A percentile compares a stretch with the other conserved stretches of the same genome.
phyloP scores from a whole-genome alignment of 2,329 filamentous ascomycete genomes.

The Claviceps paspali region DNA sequence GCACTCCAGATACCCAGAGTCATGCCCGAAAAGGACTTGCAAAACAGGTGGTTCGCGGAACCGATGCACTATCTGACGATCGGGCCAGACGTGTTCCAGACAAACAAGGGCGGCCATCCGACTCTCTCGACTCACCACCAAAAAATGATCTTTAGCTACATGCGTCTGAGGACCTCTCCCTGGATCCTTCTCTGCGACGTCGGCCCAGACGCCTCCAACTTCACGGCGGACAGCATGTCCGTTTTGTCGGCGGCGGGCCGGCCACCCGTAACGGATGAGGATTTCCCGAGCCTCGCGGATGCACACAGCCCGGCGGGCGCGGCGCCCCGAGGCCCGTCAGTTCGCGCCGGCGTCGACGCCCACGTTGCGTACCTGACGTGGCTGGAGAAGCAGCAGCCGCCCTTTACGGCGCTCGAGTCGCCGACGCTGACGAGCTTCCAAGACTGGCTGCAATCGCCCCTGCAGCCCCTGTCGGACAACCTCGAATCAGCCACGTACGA shows the following conservation, averaged over 20 bases:
- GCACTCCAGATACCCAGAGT: constrained; percentile 41
- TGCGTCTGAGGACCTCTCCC: constrained; percentile 47
- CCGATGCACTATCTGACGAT: constrained; percentile 49
- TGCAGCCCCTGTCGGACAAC: constrained; percentile 92
- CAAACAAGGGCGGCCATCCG: constrained; percentile 45
- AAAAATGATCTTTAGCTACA: constrained; percentile 43
- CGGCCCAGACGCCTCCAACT: constrained; percentile 29
- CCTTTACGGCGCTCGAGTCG: constrained; percentile 35
- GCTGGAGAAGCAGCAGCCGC: constrained; percentile 67
- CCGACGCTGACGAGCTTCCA: constrained; percentile 49
- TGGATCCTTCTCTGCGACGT: constrained; percentile 50
- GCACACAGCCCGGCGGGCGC: constrained; percentile 26
- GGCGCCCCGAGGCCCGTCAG: constrained; percentile 15
- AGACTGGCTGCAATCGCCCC: constrained; percentile 86
- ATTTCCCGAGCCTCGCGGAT: constrained; percentile 59
- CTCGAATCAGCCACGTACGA: constrained; percentile 96
- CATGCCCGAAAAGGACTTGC: constrained; percentile 43
- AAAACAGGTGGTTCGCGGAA: constrained; percentile 55
- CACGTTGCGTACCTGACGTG: constrained; percentile 72
- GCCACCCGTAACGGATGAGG: constrained; percentile 25
- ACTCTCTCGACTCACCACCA: constrained; percentile 48
- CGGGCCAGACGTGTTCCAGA: constrained; percentile 36
- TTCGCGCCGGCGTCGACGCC: constrained; percentile 14
- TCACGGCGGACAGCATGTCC: constrained; percentile 12
- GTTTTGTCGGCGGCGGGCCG: constrained; percentile 14